Conservation (phyloP, 768 basidiomycete species). For the Boletus pseudopeckii region DNA sequence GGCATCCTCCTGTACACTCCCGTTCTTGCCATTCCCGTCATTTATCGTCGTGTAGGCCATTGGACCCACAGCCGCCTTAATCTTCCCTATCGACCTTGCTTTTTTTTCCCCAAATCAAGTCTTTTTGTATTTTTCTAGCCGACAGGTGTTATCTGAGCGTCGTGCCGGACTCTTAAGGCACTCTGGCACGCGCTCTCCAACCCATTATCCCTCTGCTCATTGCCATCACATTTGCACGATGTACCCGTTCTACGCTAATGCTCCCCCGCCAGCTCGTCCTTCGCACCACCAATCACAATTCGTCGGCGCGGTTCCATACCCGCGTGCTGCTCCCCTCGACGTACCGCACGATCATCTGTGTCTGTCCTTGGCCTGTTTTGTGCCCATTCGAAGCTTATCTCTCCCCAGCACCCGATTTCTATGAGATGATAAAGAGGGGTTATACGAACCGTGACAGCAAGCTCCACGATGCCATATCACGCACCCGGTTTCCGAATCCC, state of each 20-base stretch:
- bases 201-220: neutral
- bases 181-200: neutral
- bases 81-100: conserved; percentile 9
- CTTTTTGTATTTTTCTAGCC: conserved; percentile 1
- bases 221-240: neutral
- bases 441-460: neutral
- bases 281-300: neutral
- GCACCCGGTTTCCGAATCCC: neutral
- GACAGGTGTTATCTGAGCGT: neutral
- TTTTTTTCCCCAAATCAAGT: neutral
- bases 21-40: too few relatives aligned
- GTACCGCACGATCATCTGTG: neutral
- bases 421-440: neutral
- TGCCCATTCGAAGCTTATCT: neutral
- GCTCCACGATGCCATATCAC: conserved; percentile 6
- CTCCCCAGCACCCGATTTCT: conserved; percentile 4
- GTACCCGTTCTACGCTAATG: neutral
- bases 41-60: neutral
- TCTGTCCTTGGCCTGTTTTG: conserved; percentile 5
- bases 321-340: neutral
- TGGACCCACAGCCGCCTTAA: neutral
- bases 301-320: neutral
- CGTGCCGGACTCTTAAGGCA: conserved; percentile 1
- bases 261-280: neutral
- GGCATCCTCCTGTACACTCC: neutral